Conservation (phyloP, 2,329 filamentous ascomycete species). For the Penicillium capsulatum region DNA sequence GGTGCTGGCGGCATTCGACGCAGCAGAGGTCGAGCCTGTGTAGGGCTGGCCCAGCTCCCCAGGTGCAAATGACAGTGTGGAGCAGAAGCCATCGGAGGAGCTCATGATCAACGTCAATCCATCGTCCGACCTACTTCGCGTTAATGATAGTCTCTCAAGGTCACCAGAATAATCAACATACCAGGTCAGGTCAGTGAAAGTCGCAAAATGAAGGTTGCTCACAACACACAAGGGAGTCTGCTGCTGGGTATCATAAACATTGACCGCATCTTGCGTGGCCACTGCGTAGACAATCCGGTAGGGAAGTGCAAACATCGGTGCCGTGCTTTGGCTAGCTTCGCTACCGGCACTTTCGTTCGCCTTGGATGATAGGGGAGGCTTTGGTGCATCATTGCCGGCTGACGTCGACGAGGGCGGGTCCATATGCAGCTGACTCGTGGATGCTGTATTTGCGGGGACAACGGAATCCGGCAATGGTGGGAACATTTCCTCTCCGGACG, state of each 20-base stretch:
- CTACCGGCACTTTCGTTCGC: constrained; percentile 48
- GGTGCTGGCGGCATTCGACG: constrained; percentile 36
- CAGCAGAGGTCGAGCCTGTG: constrained; percentile 45
- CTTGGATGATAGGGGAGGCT: constrained; percentile 53
- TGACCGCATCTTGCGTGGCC: constrained; percentile 89
- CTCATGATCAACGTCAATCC: constrained; percentile 81
- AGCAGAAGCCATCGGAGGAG: constrained; percentile 98
- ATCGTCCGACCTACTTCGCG: constrained; percentile 63
- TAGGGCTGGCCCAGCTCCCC: constrained; percentile 83
- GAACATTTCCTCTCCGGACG: constrained; percentile 78
- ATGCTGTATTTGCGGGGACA: constrained; percentile 52
- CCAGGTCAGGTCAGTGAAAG: constrained; percentile 95
- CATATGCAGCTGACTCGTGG: constrained; percentile 55
- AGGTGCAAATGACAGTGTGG: constrained; percentile 74
- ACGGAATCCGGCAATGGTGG: constrained; percentile 78
- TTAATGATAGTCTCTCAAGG: constrained; percentile 20
- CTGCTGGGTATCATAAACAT: constrained; percentile 96
- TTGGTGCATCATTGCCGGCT: constrained; percentile 47
- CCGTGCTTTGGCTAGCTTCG: constrained; percentile 53
- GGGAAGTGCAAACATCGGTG: constrained; percentile 70
- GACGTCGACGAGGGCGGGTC: constrained; percentile 62
- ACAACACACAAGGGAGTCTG: constrained; percentile 89
- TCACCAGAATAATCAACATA: constrained; percentile 47
- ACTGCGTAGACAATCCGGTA: constrained; percentile 97
- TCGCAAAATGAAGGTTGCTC: constrained; percentile 94